Evolutionary conservation across 1,284 basidiomycete species (phyloP), one percentile per base, ranked within the genome.

Genomic region (Fomitopsis schrenkii): DNA sequence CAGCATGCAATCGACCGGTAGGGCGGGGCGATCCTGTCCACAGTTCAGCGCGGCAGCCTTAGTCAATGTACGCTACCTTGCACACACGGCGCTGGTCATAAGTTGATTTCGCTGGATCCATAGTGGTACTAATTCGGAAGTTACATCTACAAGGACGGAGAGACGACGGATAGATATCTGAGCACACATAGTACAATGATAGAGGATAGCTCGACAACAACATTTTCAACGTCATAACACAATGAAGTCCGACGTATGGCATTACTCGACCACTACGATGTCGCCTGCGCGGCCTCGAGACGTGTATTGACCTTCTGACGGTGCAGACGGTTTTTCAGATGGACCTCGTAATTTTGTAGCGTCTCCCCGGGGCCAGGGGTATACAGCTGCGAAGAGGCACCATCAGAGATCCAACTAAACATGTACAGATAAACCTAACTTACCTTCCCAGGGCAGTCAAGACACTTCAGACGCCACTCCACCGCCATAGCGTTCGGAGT

Each of bases 371-470:
- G 94, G 33, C 97, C 97, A 35, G 94, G 89, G 66, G 91, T 95
- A 80, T 98, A 99, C 60, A 98, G 77, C 89, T 95, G 35, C 7
- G 46, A 53, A 54, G 4, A 17, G 48, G 56, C 54, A 54, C 66
- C 66, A 61, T 75, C 65, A 15, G 57, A 35, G 22, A 46, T 33
- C 19, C 14, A 3, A 17, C 57, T 19, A 57, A 2, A 57, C 26
- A 15, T 48, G 36, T 46, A 59, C 42, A 55, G 15, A 17, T n/a
- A 52, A 10, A n/a, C 35, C 42, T 54, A 9, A 72, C 81, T 19
- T 63, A 94, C 94, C 83, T 95, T 95, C 70, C 93, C 94, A 65
- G 94, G 94, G 75, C 97, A 98, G 74, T 98, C 97, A 62, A 90
- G 73, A 75, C 97, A 99, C 75, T 94, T 95, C 70, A 98, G 85